These are phyloP conservation scores for Cordia subcordata DNA, from an alignment of 257 asterid species.

Conservation along the genomic window DNA sequence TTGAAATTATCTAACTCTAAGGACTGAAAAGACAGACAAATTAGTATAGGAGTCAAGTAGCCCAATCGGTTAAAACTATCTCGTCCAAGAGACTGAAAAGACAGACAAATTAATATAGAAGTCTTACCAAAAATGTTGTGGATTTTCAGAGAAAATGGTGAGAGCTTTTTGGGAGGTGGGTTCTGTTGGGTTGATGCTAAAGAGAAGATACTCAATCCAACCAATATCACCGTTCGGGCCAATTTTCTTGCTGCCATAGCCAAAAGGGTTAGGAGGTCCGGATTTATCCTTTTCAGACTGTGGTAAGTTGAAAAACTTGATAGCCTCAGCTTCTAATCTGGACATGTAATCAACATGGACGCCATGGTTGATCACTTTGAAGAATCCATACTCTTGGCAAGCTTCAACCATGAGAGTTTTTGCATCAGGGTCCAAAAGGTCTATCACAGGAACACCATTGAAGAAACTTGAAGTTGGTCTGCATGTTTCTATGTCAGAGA, in stretches of 20 bases:
- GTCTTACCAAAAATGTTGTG: slow-evolving; percentile 13
- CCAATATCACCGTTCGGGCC: slow-evolving; percentile 27
- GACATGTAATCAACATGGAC: slow-evolving; percentile 8
- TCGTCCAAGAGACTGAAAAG: too few relatives aligned
- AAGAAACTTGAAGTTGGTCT: background rate
- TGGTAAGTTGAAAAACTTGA: slow-evolving; percentile 17
- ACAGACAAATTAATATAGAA: too few relatives aligned
- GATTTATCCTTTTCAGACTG: slow-evolving; percentile 16
- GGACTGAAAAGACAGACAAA: too few relatives aligned
- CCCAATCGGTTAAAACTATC: too few relatives aligned
- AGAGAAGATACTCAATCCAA: slow-evolving; percentile 27
- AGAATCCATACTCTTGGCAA: slow-evolving; percentile 24
- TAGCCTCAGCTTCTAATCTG: slow-evolving; percentile 17
- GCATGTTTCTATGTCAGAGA: background rate
- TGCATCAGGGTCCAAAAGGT: slow-evolving; percentile 19
- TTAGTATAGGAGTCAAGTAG: too few relatives aligned
- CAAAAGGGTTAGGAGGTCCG: slow-evolving; percentile 20
- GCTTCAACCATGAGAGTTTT: slow-evolving; percentile 19
- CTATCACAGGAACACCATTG: slow-evolving; percentile 14
- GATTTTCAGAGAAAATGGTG: slow-evolving; percentile 8
- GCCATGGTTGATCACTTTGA: slow-evolving; percentile 21
- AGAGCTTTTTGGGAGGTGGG: slow-evolving; percentile 3
- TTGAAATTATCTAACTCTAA: too few relatives aligned
- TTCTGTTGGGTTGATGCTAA: slow-evolving; percentile 11
- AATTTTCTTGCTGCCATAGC: slow-evolving; percentile 21